Percentiles rank a stretch among this genome's conserved stretches.
Conservation (phyloP, 495 filamentous ascomycete genomes). For the Evernia prunastri region DNA sequence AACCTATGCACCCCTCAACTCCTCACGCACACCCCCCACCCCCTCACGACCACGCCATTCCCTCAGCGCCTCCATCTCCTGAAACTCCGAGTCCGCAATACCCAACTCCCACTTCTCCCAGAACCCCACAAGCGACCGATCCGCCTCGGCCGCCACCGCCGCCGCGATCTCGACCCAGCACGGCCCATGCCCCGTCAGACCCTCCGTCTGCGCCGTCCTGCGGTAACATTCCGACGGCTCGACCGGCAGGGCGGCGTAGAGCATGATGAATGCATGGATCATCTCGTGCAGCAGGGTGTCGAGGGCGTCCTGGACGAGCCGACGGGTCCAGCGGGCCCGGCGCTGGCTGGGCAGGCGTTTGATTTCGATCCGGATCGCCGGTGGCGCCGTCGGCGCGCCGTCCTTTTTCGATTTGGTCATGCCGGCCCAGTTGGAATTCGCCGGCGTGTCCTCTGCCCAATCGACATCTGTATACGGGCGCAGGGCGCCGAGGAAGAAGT, state of each 20-base stretch:
- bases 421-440: background rate
- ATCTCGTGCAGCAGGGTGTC: slow-evolving; percentile 4
- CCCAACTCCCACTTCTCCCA: background rate
- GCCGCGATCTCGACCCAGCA: background rate
- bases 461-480: background rate
- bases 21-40: background rate
- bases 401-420: background rate
- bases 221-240: background rate
- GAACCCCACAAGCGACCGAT: background rate
- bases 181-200: background rate
- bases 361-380: background rate
- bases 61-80: background rate
- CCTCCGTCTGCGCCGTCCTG: background rate
- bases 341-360: background rate
- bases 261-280: background rate
- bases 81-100: background rate
- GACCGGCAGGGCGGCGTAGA: background rate
- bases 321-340: background rate
- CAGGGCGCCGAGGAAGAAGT: background rate
- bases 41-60: background rate
- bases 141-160: background rate
- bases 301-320: background rate
- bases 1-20: background rate
- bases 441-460: background rate
- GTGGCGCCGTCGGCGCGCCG: background rate